Percentiles rank a stretch among this genome's conserved stretches.
These are phyloP conservation scores for Tylopilus sp. DNA, from an alignment of 768 basidiomycete genomes.

Conservation along the genomic window DNA sequence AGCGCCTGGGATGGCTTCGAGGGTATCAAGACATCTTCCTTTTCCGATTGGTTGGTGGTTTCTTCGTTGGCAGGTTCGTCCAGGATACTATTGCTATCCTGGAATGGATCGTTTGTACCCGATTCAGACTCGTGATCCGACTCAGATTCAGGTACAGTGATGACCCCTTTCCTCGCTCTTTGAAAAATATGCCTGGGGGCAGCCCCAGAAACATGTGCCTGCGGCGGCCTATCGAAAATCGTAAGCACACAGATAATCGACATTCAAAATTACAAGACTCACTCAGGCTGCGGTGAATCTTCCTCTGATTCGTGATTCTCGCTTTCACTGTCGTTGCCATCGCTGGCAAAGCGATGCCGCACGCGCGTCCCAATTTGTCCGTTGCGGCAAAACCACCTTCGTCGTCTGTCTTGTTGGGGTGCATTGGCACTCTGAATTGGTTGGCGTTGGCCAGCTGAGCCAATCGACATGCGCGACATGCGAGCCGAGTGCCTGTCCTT, in stretches of 20 bases:
- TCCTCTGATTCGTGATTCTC: slow-evolving; percentile 1
- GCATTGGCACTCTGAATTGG: neutral
- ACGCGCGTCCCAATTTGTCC: slow-evolving; percentile 8
- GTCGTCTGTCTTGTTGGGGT: slow-evolving; percentile 1
- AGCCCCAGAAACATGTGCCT: slow-evolving; percentile 12
- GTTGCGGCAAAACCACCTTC: slow-evolving; percentile 13
- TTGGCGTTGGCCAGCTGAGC: slow-evolving; percentile 5
- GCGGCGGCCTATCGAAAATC: slow-evolving; percentile 2
- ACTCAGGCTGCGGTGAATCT: slow-evolving; percentile 7
- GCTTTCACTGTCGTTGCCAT: neutral
- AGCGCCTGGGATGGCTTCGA: slow-evolving; percentile 33
- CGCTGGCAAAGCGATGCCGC: neutral
- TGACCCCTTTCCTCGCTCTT: slow-evolving; percentile 5
- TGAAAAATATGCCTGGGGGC: slow-evolving; percentile 7
- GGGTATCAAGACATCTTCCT: slow-evolving; percentile 3
- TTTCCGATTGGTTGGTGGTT: slow-evolving; percentile 7
- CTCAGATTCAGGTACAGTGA: neutral
- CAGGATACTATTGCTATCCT: slow-evolving; percentile 3
- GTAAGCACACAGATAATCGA: slow-evolving; percentile 2
- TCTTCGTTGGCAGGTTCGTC: slow-evolving; percentile 1
- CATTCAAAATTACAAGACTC: neutral
- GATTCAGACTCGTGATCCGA: slow-evolving; percentile 3
- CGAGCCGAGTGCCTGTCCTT: slow-evolving; percentile 15
- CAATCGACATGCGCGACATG: slow-evolving; percentile 15
- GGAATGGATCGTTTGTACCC: neutral